Conservation (phyloP, 331 rosid genomes). For the Malus hybrid region DNA sequence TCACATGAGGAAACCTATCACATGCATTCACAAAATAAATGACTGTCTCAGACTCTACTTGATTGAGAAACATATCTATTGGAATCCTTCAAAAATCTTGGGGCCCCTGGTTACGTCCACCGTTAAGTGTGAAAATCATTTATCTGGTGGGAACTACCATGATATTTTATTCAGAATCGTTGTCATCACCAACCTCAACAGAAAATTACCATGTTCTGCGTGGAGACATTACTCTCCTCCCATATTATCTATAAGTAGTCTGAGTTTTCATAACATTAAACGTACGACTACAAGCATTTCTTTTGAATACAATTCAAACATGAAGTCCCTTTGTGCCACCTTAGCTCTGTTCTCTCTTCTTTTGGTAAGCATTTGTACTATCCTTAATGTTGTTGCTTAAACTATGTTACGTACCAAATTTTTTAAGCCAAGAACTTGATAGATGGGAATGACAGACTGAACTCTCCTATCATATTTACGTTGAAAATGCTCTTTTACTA, state of each 20-base stretch:
- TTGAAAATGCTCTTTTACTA: no score
- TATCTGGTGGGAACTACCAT: no score
- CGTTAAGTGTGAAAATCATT: no score
- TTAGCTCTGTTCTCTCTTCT: constrained; percentile 22
- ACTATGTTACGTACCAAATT: no score
- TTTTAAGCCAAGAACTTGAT: not conserved
- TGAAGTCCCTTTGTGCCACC: constrained; percentile 22
- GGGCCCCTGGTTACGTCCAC: no score
- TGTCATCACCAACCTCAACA: no score
- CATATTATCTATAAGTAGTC: not conserved
- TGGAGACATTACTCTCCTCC: not conserved
- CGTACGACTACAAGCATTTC: not conserved
- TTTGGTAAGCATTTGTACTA: constrained; percentile 19
- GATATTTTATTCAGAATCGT: not conserved
- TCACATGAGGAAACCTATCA: no score
- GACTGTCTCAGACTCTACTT: no score
- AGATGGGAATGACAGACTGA: not conserved
- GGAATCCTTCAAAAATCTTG: no score
- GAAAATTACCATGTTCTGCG: not conserved
- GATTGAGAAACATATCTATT: no score
- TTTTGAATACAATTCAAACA: not conserved
- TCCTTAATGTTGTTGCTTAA: not conserved
- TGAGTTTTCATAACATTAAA: not conserved
- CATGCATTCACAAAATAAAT: no score
- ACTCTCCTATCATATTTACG: no score